Evolutionary conservation across 176 grass and related monocot genomes (phyloP).

Genomic region (Avena eriantha): DNA sequence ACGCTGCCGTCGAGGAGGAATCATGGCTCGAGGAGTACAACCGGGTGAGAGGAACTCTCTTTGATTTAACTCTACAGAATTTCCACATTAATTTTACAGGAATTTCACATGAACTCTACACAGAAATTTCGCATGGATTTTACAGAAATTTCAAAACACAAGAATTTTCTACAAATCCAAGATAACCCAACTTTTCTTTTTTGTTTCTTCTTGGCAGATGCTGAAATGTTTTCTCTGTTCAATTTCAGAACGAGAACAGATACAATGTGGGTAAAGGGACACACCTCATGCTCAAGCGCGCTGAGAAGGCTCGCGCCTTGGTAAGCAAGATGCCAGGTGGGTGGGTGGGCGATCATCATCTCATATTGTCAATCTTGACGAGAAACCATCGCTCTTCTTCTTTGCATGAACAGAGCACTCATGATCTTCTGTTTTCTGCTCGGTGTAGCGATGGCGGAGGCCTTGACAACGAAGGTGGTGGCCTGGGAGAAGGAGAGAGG

Average conservation of each 20-base stretch:
- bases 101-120: too few relatives aligned
- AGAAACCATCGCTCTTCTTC: background rate
- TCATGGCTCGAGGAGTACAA: conserved; percentile 91
- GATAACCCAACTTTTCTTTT: background rate
- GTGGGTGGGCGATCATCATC: background rate
- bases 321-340: conserved; percentile 84
- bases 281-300: conserved; percentile 66
- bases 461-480: conserved; percentile 54
- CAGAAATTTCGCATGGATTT: background rate
- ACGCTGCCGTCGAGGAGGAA: conserved; percentile 71
- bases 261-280: conserved; percentile 79
- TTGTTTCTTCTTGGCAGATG: background rate
- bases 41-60: conserved; percentile 25
- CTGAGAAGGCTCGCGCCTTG: conserved; percentile 74
- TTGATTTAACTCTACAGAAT: background rate
- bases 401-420: background rate
- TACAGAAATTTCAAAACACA: background rate
- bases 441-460: conserved; percentile 69
- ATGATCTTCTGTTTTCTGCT: background rate
- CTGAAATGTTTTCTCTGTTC: background rate
- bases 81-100: background rate
- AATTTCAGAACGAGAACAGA: conserved; percentile 68
- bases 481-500: conserved; percentile 77
- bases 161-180: background rate
- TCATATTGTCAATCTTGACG: background rate